These are phyloP conservation scores for Effrenium voratum DNA, from an alignment of 73 alveolate genomes.

Conservation along the genomic window DNA sequence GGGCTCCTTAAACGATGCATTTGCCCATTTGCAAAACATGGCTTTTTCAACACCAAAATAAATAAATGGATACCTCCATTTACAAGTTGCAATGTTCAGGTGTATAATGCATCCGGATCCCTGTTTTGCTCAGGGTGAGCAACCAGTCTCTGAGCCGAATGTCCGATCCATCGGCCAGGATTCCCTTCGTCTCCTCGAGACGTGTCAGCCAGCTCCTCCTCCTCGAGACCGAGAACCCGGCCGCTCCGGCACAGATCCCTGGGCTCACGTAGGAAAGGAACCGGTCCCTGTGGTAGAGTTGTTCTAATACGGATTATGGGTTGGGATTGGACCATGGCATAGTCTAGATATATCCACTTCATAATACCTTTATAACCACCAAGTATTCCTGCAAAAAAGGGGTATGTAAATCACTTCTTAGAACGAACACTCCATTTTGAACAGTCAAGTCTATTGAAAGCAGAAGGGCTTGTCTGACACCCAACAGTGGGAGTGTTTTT, in stretches of 20 bases:
- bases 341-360: not conserved
- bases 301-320: not conserved
- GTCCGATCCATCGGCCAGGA: constrained; percentile 57
- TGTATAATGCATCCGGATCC: not conserved
- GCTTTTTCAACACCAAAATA: no score
- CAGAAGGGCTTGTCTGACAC: no score
- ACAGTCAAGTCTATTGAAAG: no score
- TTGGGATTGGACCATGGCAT: not conserved
- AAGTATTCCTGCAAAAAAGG: not conserved
- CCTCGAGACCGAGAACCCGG: constrained; percentile 83
- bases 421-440: no score
- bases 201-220: constrained; percentile 82
- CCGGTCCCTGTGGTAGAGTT: not conserved
- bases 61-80: not conserved
- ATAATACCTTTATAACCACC: not conserved
- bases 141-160: no score
- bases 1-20: no score
- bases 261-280: not conserved
- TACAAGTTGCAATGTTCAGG: not conserved
- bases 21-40: no score
- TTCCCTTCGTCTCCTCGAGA: constrained; percentile 47
- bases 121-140: no score
- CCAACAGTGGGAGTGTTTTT: no score
- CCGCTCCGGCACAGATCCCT: not conserved
- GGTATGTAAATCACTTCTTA: not conserved